Percentiles rank a stretch among this genome's conserved stretches.
These are phyloP conservation scores for Pseudopithomyces maydicus DNA, from an alignment of 2,329 filamentous ascomycete genomes.

Conservation along the genomic window DNA sequence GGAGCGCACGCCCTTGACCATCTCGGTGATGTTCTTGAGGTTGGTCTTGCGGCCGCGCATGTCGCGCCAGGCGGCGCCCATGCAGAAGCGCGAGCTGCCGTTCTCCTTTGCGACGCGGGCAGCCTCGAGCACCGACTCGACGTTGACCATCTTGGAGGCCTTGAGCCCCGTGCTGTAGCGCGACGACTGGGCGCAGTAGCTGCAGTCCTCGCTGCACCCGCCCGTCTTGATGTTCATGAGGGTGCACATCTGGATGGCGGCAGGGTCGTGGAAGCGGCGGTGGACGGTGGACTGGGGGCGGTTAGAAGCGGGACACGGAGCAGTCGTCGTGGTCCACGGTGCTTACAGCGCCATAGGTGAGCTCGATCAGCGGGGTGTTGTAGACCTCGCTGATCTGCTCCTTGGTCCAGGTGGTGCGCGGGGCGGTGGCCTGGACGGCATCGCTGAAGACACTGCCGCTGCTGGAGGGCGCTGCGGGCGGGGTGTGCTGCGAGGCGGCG, in stretches of 20 bases:
- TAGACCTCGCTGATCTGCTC: conserved; percentile 84
- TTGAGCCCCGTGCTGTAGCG: conserved; percentile 78
- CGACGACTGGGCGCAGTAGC: conserved; percentile 89
- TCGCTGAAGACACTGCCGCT: conserved; percentile 33
- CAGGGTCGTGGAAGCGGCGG: conserved; percentile 82
- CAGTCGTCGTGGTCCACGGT: conserved; percentile 10
- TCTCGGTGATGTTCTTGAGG: conserved; percentile 81
- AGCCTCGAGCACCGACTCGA: conserved; percentile 79
- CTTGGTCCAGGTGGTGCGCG: conserved; percentile 77
- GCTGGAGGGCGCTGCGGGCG: conserved; percentile 9
- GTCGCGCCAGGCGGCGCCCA: conserved; percentile 92
- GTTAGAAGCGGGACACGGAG: conserved; percentile 10
- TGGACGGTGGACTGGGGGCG: conserved; percentile 70
- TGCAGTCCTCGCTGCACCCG: conserved; percentile 90
- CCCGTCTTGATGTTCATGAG: conserved; percentile 97
- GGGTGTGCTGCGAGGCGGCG: conserved; percentile 27
- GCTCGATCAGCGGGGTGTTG: conserved; percentile 78
- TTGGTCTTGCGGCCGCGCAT: conserved; percentile 89
- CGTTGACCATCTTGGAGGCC: conserved; percentile 77
- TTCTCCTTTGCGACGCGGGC: conserved; percentile 79
- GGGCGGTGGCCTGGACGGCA: conserved; percentile 64
- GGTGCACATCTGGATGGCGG: conserved; percentile 88
- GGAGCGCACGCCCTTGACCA: conserved; percentile 79
- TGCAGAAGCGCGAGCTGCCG: conserved; percentile 90
- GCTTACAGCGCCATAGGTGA: conserved; percentile 73